These are phyloP conservation scores for Ganoderma lucidum DNA, from an alignment of 1,284 basidiomycete species.

Conservation along the genomic window DNA sequence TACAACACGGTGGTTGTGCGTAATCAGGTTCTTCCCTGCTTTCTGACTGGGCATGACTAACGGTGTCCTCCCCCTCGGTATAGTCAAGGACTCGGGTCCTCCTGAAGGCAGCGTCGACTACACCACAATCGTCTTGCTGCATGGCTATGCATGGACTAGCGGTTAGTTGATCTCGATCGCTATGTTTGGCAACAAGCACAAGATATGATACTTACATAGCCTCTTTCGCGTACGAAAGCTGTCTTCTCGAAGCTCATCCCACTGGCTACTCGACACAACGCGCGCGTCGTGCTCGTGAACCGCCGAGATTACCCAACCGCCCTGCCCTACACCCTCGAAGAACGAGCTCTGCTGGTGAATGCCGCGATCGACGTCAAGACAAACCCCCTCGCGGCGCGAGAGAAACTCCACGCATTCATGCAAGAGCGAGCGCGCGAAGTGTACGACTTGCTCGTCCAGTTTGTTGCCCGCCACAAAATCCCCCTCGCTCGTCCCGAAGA, in stretches of 20 bases:
- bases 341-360: constrained; percentile 30
- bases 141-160: constrained; percentile 34
- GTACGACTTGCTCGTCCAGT: constrained; percentile 2
- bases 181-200: neutral
- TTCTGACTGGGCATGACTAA: neutral
- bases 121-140: constrained; percentile 36
- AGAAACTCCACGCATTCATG: constrained; percentile 5
- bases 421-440: constrained; percentile 2
- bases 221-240: neutral
- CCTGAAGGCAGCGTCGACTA: constrained; percentile 24
- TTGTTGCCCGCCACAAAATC: neutral
- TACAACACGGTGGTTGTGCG: neutral
- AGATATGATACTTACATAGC: too few relatives aligned
- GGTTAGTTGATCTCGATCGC: constrained; percentile 27
- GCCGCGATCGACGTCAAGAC: constrained; percentile 12
- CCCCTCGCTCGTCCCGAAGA: neutral
- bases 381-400: constrained; percentile 19
- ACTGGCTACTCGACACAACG: constrained; percentile 3
- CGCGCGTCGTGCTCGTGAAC: constrained; percentile 21
- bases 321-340: constrained; percentile 14
- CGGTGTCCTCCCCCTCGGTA: neutral
- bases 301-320: constrained; percentile 16
- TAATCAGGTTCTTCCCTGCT: neutral
- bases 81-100: constrained; percentile 20
- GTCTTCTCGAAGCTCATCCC: constrained; percentile 10